Evolutionary conservation across 2,329 filamentous ascomycete genomes (phyloP).

Genomic region (Penicillium rolfsii): DNA sequence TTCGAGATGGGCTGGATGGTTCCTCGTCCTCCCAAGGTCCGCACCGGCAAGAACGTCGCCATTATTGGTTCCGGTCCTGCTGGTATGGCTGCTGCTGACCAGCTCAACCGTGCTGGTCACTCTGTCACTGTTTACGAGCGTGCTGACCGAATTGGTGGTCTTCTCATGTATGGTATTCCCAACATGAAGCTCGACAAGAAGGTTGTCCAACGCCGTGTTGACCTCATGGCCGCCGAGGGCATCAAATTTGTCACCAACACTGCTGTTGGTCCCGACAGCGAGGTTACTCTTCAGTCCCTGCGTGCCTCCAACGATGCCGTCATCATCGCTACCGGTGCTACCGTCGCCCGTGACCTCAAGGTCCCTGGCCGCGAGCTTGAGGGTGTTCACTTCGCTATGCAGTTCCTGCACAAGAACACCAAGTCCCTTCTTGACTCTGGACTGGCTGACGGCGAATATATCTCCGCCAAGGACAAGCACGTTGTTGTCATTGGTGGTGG

Average conservation of each 20-base stretch:
- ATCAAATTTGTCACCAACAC: conserved; percentile 79
- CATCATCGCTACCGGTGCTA: conserved; percentile 88
- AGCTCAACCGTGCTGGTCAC: conserved; percentile 92
- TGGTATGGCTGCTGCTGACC: conserved; percentile 86
- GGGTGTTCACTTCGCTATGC: conserved; percentile 95
- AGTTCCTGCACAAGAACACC: conserved; percentile 96
- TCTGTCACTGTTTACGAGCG: conserved; percentile 89
- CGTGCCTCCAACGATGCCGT: conserved; percentile 78
- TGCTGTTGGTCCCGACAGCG: conserved; percentile 73
- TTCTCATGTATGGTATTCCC: conserved; percentile 97
- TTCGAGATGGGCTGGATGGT: conserved; percentile 99
- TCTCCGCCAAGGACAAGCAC: conserved; percentile 93
- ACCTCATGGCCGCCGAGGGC: conserved; percentile 91
- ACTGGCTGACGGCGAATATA: conserved; percentile 80
- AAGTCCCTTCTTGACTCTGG: conserved; percentile 95
- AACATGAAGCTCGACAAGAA: conserved; percentile 99
- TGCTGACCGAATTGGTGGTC: conserved; percentile 83
- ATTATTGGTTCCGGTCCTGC: conserved; percentile 91
- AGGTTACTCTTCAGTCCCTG: conserved; percentile 70
- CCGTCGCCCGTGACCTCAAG: conserved; percentile 87
- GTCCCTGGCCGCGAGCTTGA: conserved; percentile 86
- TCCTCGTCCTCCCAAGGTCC: conserved; percentile 73
- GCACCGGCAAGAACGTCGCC: conserved; percentile 85
- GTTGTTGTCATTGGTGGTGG: conserved; percentile 96
- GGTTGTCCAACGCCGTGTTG: conserved; percentile 90